phyloP scores from a whole-genome alignment of 2,329 filamentous ascomycete genomes.

The Colletotrichum caudatum region DNA sequence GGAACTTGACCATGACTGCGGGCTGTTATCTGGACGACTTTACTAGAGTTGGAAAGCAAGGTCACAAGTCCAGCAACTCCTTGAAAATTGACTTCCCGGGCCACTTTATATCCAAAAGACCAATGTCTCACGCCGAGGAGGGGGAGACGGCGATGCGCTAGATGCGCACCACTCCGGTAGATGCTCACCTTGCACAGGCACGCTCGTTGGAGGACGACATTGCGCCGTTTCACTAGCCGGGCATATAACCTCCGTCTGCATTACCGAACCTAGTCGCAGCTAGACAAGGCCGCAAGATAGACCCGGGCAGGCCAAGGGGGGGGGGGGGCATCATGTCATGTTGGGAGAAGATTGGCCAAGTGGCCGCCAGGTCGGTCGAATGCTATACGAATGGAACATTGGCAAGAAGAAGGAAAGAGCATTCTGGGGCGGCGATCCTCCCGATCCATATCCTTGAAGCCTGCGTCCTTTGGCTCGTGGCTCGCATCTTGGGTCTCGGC shows the following conservation, averaged over 20 bases:
- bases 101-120: conserved; percentile 18
- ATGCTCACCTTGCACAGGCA: conserved; percentile 1
- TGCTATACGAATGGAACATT: conserved; percentile 26
- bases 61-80: background rate
- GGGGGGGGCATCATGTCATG: background rate
- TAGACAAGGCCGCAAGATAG: conserved; percentile 14
- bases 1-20: conserved; percentile 43
- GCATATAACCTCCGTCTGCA: conserved; percentile 29
- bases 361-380: conserved; percentile 24
- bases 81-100: no score
- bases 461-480: conserved; percentile 26
- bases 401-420: background rate
- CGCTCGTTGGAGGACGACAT: conserved; percentile 39
- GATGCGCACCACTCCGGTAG: conserved; percentile 34
- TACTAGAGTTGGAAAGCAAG: background rate
- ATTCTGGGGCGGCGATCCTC: conserved; percentile 12
- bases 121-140: background rate
- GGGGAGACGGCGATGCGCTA: conserved; percentile 10
- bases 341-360: conserved; percentile 5
- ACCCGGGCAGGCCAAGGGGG: background rate
- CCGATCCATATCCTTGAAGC: conserved; percentile 39
- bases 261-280: conserved; percentile 24
- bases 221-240: conserved; percentile 20
- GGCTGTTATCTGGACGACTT: background rate
- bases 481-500: conserved; percentile 33